phyloP scores from a whole-genome alignment of 1,139 yeast species.

The Sugiyamaella xylanicola region DNA sequence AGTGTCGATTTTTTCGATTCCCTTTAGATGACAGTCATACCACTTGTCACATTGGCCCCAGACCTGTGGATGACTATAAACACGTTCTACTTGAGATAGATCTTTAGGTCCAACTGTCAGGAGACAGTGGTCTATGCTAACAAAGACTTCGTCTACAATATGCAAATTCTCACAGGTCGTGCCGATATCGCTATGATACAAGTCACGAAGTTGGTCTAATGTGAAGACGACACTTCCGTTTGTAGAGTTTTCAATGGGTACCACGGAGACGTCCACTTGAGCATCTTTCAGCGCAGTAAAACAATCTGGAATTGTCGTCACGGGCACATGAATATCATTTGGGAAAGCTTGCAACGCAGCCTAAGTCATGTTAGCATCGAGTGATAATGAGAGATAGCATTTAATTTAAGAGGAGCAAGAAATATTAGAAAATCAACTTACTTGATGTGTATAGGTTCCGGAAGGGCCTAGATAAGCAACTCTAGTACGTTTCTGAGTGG shows the following conservation, averaged over 20 bases:
- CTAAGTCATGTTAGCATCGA: too few species aligned
- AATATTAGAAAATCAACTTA: constrained; percentile 41
- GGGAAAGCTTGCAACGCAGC: constrained; percentile 81
- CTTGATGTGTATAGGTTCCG: constrained; percentile 92
- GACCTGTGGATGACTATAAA: constrained; percentile 95
- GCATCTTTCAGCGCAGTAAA: constrained; percentile 53
- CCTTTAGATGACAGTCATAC: constrained; percentile 43
- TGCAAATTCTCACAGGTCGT: constrained; percentile 25
- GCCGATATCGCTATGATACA: constrained; percentile 45
- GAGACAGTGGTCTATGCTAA: constrained; percentile 77
- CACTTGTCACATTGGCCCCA: constrained; percentile 87
- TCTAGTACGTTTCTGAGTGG: background rate
- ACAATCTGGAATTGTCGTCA: constrained; percentile 52
- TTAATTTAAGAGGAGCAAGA: too few species aligned
- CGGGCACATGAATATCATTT: constrained; percentile 29
- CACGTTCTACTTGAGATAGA: constrained; percentile 51
- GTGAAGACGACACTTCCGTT: constrained; percentile 92
- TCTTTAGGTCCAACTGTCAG: constrained; percentile 49
- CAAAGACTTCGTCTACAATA: constrained; percentile 76
- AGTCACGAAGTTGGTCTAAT: constrained; percentile 75
- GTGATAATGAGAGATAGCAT: too few species aligned
- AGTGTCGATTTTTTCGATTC: constrained; percentile 54
- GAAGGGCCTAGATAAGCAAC: constrained; percentile 77
- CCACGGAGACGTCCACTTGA: constrained; percentile 68
- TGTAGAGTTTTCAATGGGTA: constrained; percentile 92